Evolutionary conservation across 768 basidiomycete genomes (phyloP).

Genomic region (Termitomyces sp.): DNA sequence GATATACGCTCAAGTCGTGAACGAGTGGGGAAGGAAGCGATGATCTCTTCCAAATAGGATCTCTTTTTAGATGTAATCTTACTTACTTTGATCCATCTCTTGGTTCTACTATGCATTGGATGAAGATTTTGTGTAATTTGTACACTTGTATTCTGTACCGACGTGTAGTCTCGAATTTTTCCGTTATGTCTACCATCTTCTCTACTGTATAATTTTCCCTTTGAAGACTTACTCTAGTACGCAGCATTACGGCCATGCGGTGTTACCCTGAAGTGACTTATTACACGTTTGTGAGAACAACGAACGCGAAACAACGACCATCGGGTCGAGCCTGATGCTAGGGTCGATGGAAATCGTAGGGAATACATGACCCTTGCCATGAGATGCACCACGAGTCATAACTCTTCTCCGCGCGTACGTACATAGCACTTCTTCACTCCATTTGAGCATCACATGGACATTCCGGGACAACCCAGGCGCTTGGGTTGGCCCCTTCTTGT

Average conservation of each 20-base stretch:
- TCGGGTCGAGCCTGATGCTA: too few species aligned
- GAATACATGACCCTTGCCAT: background rate
- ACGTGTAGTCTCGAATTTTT: background rate
- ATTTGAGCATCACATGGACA: background rate
- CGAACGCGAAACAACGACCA: background rate
- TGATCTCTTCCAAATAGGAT: too few species aligned
- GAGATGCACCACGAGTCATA: background rate
- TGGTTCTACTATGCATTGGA: background rate
- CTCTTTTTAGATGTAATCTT: background rate
- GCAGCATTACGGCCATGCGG: background rate
- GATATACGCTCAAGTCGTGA: conserved; percentile 2
- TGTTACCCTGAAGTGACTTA: too few species aligned
- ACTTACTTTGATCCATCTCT: background rate
- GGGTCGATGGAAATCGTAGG: background rate
- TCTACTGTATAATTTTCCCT: background rate
- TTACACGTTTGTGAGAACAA: too few species aligned
- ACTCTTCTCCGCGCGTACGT: background rate
- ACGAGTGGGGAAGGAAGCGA: background rate
- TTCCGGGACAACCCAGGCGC: background rate
- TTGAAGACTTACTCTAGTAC: background rate
- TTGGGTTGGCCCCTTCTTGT: too few species aligned
- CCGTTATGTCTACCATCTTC: background rate
- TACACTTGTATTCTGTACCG: background rate
- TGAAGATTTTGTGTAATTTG: background rate
- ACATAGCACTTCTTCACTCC: background rate